These are phyloP conservation scores for Fusarium luffae DNA, from an alignment of 2,329 filamentous ascomycete species.

Conservation along the genomic window DNA sequence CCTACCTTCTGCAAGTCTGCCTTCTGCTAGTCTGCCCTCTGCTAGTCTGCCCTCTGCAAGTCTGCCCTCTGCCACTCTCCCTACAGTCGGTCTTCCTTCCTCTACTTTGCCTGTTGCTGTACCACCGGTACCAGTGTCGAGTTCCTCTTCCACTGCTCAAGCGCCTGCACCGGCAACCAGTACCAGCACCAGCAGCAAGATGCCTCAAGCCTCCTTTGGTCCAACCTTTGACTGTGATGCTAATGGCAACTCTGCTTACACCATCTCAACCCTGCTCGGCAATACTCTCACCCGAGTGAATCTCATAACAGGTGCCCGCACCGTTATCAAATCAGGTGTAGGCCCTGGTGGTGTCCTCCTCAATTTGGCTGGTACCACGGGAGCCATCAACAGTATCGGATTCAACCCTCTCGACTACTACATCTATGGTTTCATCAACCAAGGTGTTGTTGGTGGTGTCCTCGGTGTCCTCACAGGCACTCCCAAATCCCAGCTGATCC, in stretches of 20 bases:
- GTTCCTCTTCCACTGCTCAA: not conserved
- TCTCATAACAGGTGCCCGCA: not conserved
- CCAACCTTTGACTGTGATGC: slow-evolving; percentile 11
- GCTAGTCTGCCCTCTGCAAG: not conserved
- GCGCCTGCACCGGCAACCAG: not conserved
- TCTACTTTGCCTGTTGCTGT: not conserved
- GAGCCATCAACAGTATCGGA: slow-evolving; percentile 10
- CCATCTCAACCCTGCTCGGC: not conserved
- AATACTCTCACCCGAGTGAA: slow-evolving; percentile 7
- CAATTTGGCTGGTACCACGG: not conserved
- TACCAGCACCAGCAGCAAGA: not conserved
- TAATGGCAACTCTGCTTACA: not conserved
- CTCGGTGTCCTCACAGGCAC: not conserved
- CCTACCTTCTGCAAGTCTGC: not conserved
- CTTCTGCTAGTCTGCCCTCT: no score
- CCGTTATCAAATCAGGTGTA: not conserved
- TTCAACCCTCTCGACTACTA: slow-evolving; percentile 6
- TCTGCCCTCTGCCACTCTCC: no score
- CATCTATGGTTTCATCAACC: slow-evolving; percentile 6
- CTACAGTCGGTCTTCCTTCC: not conserved
- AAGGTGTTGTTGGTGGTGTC: not conserved
- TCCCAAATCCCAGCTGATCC: not conserved
- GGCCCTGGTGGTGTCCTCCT: slow-evolving; percentile 3
- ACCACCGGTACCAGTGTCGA: not conserved
- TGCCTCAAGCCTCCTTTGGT: not conserved